Percentiles rank a stretch among this genome's conserved stretches.
phyloP scores from a whole-genome alignment of 2,329 filamentous ascomycete genomes.

The Aureobasidium pullulans region DNA sequence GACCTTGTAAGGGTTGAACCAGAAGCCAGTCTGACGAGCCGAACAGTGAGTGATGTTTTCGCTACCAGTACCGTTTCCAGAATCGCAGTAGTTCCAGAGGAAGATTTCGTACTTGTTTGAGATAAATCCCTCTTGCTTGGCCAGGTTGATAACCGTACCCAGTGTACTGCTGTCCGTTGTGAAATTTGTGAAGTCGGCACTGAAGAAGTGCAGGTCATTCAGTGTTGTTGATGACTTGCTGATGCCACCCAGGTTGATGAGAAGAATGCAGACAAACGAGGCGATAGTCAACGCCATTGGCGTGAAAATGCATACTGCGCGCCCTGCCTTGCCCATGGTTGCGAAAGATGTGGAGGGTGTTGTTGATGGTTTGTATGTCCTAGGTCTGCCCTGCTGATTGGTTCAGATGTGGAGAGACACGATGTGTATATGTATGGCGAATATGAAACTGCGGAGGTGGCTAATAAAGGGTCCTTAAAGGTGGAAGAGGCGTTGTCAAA shows the following conservation, averaged over 20 bases:
- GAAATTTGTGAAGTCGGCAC: conserved; percentile 33
- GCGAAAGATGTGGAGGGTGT: background rate
- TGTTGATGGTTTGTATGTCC: background rate
- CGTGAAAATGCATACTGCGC: conserved; percentile 78
- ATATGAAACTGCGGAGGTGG: conserved; percentile 9
- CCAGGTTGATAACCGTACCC: conserved; percentile 30
- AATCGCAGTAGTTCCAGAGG: conserved; percentile 81
- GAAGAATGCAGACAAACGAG: conserved; percentile 60
- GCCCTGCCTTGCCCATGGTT: conserved; percentile 64
- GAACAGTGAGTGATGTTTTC: conserved; percentile 44
- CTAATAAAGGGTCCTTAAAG: background rate
- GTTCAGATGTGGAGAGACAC: background rate
- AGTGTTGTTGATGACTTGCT: conserved; percentile 41
- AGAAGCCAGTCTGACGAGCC: conserved; percentile 66
- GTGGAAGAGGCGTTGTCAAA: background rate
- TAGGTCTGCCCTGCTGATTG: background rate
- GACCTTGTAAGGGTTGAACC: conserved; percentile 61
- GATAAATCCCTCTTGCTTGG: conserved; percentile 41
- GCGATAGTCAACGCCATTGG: conserved; percentile 76
- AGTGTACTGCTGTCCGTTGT: conserved; percentile 25
- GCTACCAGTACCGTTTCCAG: conserved; percentile 41
- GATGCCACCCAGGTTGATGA: conserved; percentile 52
- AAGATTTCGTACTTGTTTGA: conserved; percentile 72
- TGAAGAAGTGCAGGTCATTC: conserved; percentile 50
- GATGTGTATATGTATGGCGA: background rate